Conservation (phyloP, 352 stramenopile species). For the Pythium myriotylum region DNA sequence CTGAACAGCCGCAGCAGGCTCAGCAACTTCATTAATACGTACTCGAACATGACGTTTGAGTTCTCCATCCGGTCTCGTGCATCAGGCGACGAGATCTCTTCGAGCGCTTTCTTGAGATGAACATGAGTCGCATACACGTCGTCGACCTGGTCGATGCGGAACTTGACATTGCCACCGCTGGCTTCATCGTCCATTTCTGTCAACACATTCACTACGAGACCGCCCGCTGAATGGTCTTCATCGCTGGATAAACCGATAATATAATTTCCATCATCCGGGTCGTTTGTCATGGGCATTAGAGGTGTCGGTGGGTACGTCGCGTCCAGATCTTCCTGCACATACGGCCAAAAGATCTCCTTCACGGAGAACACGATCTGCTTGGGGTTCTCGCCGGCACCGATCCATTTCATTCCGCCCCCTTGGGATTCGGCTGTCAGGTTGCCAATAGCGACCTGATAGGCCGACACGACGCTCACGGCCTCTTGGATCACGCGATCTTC, state of each 20-base stretch:
- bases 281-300: constrained; percentile 7
- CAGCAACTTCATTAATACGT: constrained; percentile 70
- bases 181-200: constrained; percentile 68
- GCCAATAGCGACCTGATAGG: constrained; percentile 58
- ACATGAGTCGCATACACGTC: constrained; percentile 69
- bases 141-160: constrained; percentile 63
- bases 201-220: constrained; percentile 59
- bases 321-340: constrained; percentile 38
- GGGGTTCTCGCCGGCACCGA: constrained; percentile 39
- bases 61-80: constrained; percentile 75
- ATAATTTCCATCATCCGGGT: neutral
- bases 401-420: constrained; percentile 31
- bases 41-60: constrained; percentile 83
- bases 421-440: constrained; percentile 35
- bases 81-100: constrained; percentile 66
- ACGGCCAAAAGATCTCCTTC: constrained; percentile 80
- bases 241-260: neutral
- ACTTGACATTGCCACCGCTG: constrained; percentile 66
- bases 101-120: constrained; percentile 63
- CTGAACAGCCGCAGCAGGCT: constrained; percentile 71
- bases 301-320: constrained; percentile 15
- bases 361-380: constrained; percentile 76
- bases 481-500: constrained; percentile 78
- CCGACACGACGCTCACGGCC: constrained; percentile 62
- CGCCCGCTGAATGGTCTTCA: constrained; percentile 35